phyloP scores from a whole-genome alignment of 2,329 filamentous ascomycete species.

The Zasmidium angulare region DNA sequence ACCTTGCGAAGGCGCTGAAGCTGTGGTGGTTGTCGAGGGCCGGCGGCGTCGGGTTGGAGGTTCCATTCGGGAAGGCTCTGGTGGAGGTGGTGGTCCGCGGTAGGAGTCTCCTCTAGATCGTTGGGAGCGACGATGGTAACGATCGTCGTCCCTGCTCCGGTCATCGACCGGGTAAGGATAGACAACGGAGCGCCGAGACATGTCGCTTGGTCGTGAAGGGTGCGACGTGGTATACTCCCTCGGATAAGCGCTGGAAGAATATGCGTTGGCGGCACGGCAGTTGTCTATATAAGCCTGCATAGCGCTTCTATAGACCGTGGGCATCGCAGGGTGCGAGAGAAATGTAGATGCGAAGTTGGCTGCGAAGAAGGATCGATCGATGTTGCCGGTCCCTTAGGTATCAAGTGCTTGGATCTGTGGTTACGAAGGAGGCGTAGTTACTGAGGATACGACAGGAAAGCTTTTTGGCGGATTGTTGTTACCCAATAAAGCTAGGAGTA shows the following conservation, averaged over 20 bases:
- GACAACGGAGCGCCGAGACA: not conserved
- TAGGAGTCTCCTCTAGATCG: conserved; percentile 3
- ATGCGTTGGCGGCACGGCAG: conserved; percentile 12
- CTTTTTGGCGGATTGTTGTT: conserved; percentile 3
- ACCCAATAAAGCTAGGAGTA: conserved; percentile 10
- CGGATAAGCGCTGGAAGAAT: conserved; percentile 4
- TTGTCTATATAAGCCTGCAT: conserved; percentile 15
- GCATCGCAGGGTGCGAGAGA: not conserved
- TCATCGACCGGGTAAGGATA: not conserved
- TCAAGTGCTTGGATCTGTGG: not conserved
- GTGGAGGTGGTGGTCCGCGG: conserved; percentile 4
- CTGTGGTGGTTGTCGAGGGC: conserved; percentile 3
- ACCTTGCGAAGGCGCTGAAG: not conserved
- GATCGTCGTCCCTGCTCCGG: not conserved
- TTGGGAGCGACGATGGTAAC: not conserved
- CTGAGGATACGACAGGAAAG: not conserved
- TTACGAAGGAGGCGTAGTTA: not conserved
- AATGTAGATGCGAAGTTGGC: not conserved
- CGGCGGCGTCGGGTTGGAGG: conserved; percentile 1
- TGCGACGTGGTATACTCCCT: conserved; percentile 1
- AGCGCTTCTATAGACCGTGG: not conserved
- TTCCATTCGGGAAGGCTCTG: not conserved
- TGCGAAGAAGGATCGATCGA: not conserved
- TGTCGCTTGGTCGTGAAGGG: not conserved
- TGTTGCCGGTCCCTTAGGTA: not conserved